phyloP scores from a whole-genome alignment of 2,329 filamentous ascomycete genomes.

The Aplosporella prunicola region DNA sequence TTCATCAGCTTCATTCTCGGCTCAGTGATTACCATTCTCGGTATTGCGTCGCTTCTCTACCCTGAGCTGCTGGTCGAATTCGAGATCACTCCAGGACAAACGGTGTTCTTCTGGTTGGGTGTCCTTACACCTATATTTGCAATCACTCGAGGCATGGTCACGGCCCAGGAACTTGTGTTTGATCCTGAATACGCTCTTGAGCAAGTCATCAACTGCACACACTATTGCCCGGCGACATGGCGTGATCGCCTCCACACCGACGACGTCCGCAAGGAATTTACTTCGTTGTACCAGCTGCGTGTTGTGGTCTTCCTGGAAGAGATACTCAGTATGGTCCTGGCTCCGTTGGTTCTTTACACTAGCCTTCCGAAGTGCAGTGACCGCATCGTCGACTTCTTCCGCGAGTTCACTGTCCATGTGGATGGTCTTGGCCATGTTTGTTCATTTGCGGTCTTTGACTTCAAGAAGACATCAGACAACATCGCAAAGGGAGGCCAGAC shows the following conservation, averaged over 20 bases:
- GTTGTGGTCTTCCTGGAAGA: constrained; percentile 88
- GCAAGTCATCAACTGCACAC: constrained; percentile 85
- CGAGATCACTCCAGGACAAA: constrained; percentile 80
- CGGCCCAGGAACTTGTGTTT: constrained; percentile 71
- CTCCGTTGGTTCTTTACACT: constrained; percentile 78
- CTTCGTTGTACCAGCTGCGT: constrained; percentile 83
- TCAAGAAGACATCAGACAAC: constrained; percentile 67
- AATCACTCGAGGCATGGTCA: constrained; percentile 69
- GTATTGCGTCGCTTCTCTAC: constrained; percentile 75
- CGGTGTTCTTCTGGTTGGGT: constrained; percentile 82
- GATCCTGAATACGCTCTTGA: constrained; percentile 84
- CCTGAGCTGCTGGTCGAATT: constrained; percentile 86
- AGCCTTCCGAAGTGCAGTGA: constrained; percentile 83
- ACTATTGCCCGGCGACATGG: constrained; percentile 87
- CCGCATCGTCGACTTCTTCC: constrained; percentile 92
- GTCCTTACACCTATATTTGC: constrained; percentile 78
- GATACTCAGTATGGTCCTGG: constrained; percentile 82
- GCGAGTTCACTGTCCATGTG: constrained; percentile 94
- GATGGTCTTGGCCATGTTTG: constrained; percentile 94
- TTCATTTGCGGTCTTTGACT: constrained; percentile 95
- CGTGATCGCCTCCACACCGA: constrained; percentile 82
- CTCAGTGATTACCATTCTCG: constrained; percentile 75
- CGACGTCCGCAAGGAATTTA: constrained; percentile 85
- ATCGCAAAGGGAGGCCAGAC: constrained; percentile 31
- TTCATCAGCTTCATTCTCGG: constrained; percentile 84